These are phyloP conservation scores for Xylariaceae sp. DNA, from an alignment of 2,329 filamentous ascomycete genomes.

Conservation along the genomic window DNA sequence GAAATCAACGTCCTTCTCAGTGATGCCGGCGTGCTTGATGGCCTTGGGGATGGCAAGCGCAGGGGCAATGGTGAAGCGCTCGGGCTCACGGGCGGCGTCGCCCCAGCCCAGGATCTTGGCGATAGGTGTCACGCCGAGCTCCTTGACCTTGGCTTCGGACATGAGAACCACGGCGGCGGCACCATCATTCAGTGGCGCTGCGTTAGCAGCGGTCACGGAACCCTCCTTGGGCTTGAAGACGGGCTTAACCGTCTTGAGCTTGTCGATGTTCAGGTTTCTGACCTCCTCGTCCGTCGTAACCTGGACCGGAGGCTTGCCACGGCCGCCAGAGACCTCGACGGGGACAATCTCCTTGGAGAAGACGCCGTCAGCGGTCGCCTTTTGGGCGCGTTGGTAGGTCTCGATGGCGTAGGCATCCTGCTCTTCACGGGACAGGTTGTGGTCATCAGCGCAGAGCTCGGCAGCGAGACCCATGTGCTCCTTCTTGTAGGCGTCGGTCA, in stretches of 20 bases:
- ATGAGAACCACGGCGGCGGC: constrained; percentile 89
- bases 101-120: constrained; percentile 98
- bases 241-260: constrained; percentile 80
- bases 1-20: constrained; percentile 74
- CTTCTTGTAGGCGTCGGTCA: constrained; percentile 92
- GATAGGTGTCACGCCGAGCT: constrained; percentile 84
- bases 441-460: constrained; percentile 86
- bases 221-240: constrained; percentile 76
- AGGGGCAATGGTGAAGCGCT: constrained; percentile 93
- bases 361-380: constrained; percentile 76
- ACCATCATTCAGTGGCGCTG: constrained; percentile 92
- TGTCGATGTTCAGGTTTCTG: constrained; percentile 85
- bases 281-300: constrained; percentile 90
- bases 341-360: constrained; percentile 87
- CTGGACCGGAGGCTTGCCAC: constrained; percentile 80
- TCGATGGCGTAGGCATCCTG: constrained; percentile 96
- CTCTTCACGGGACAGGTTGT: constrained; percentile 74
- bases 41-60: constrained; percentile 95
- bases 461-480: constrained; percentile 94
- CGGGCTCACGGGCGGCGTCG: constrained; percentile 85
- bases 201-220: constrained; percentile 93
- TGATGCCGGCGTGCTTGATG: constrained; percentile 85
- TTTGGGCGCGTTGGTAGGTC: constrained; percentile 68
- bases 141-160: constrained; percentile 89
- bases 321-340: constrained; percentile 79